Conservation (phyloP, 2,329 filamentous ascomycete genomes). For the Diaporthe longicolla region DNA sequence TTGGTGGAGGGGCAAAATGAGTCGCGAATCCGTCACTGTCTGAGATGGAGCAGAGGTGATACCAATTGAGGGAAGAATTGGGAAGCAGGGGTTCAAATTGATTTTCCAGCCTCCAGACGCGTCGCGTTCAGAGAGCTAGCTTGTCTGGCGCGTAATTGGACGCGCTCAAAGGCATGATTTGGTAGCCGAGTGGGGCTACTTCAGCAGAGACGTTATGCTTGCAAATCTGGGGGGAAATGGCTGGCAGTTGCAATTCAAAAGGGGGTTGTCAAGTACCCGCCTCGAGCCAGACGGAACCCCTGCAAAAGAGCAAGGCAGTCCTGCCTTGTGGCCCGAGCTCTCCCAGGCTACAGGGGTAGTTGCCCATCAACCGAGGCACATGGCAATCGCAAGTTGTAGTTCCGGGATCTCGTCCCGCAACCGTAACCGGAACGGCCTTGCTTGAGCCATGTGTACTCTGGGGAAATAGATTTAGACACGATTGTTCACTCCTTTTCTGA, state of each 20-base stretch:
- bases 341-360: neutral
- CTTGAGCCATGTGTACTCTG: neutral
- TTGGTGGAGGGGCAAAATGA: conserved; percentile 9
- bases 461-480: neutral
- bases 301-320: neutral
- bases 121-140: conserved; percentile 27
- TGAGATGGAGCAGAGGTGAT: conserved; percentile 22
- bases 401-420: conserved; percentile 20
- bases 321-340: conserved; percentile 9
- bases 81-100: conserved; percentile 33
- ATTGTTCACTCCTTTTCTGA: neutral
- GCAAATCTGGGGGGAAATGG: neutral
- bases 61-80: conserved; percentile 31
- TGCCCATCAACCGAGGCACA: conserved; percentile 23
- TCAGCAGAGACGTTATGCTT: neutral
- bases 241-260: neutral
- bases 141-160: conserved; percentile 17
- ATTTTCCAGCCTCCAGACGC: conserved; percentile 34
- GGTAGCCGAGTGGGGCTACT: neutral
- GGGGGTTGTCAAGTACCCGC: neutral
- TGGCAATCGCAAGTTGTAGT: conserved; percentile 28
- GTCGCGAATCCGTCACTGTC: conserved; percentile 25
- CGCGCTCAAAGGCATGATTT: neutral
- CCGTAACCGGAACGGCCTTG: conserved; percentile 26
- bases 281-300: neutral